Base-by-base conservation (phyloP, 352 stramenopile species). In the Phytopythium vexans region DNA sequence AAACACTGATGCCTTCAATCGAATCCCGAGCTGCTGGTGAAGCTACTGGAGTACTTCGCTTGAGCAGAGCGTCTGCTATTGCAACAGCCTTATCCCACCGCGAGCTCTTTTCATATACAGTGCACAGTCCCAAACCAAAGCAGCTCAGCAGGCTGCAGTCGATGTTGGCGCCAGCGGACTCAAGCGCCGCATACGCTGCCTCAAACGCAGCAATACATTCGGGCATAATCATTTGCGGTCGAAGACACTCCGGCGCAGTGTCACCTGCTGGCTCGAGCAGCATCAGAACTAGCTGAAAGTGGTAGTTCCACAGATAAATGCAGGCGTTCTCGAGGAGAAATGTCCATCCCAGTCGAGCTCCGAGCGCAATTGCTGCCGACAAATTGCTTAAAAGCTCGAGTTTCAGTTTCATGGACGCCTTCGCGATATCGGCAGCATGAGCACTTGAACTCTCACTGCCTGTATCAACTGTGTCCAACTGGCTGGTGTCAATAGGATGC, bases 261-360 rank as follows among this genome's bases (percentile, higher is more conserved):
- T n/a, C 36, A 8, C 36, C 36, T 36, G 50, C 15, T 4, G n/a
- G 37, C 43, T 79, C 63, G 21, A 67, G 21, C 15, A 85, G 15
- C 48, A 80, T 64, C 3, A 78, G 58, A 50, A 97, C 89, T 8
- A 97, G 49, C 43, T 95, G 86, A 14, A 96, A 89, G 52, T 97
- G 90, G 44, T 92, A 93, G 60, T 97, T 97, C 86, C 87, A 97
- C n/a, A 97, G 47, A 54, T 89, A 93, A 12, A 89, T 79, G 12
- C 77, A 86, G 1, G 73, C 85, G 54, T 94, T 97, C 36, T 96
- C 78, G 9, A 96, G 51, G 3, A 92, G 48, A 41, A 86, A 86
- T 0, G 41, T 44, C 70, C 78, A 91, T 5, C 76, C 78, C 6
- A 89, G 72, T 8, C 53, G 70, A 0, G 68, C 64, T 10, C 75